Evolutionary conservation across 139 green algal genomes (phyloP).

Genomic region (Diplosphaera chodatii): DNA sequence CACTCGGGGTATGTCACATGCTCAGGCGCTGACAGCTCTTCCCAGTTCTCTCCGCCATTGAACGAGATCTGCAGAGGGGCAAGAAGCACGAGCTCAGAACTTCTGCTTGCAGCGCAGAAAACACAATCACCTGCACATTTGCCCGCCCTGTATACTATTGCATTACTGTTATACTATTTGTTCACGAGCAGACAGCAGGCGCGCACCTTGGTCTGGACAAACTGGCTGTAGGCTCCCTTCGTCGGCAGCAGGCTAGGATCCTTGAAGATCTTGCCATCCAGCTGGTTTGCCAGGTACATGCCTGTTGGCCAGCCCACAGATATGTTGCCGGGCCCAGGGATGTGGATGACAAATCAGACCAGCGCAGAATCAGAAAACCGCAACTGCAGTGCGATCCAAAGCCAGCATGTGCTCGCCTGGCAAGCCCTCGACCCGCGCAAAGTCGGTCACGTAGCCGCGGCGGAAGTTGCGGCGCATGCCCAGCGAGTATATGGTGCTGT

Average conservation of each 20-base stretch:
- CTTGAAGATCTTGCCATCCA: constrained; percentile 28
- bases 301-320: no score
- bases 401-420: no score
- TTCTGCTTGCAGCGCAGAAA: no score
- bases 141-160: no score
- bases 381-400: no score
- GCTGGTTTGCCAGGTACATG: constrained; percentile 82
- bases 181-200: no score
- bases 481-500: constrained; percentile 70
- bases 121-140: no score
- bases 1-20: constrained; percentile 1
- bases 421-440: constrained; percentile 35
- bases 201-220: constrained; percentile 19
- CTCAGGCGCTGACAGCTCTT: constrained; percentile 40
- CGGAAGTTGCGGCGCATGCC: constrained; percentile 60
- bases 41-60: constrained; percentile 77
- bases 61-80: constrained; percentile 53
- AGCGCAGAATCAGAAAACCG: no score
- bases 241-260: neutral
- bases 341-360: no score
- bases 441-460: constrained; percentile 28
- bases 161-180: no score
- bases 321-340: no score
- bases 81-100: no score
- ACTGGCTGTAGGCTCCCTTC: constrained; percentile 5